Conservation (phyloP, 2,329 filamentous ascomycete species). For the Penicillium crustosum region DNA sequence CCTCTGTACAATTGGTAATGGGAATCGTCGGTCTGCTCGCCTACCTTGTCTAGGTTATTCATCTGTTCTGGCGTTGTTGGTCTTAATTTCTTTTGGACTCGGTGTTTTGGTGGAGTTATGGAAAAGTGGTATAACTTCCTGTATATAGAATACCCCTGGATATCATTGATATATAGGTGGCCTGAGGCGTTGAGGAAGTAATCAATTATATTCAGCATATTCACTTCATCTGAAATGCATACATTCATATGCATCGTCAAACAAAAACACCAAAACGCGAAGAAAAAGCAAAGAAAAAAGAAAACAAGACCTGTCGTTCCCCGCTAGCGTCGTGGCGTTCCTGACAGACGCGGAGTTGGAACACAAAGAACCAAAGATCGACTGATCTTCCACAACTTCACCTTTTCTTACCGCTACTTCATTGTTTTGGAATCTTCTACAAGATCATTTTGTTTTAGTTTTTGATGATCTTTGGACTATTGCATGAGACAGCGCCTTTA, state of each 20-base stretch:
- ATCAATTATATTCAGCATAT: neutral
- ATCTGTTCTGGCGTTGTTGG: neutral
- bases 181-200: conserved; percentile 16
- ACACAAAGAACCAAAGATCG: conserved; percentile 6
- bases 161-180: conserved; percentile 17
- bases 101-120: neutral
- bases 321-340: conserved; percentile 8
- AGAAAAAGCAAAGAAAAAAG: neutral
- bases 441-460: neutral
- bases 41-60: conserved; percentile 29
- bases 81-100: neutral
- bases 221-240: neutral
- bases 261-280: neutral
- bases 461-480: neutral
- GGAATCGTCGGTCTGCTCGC: conserved; percentile 36
- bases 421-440: neutral
- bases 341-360: conserved; percentile 12
- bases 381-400: conserved; percentile 1
- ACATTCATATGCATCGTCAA: too few species aligned
- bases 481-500: conserved; percentile 5
- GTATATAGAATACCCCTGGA: conserved; percentile 27
- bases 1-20: conserved; percentile 33
- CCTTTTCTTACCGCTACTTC: neutral
- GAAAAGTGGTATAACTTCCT: conserved; percentile 14
- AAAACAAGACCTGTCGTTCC: neutral